Conservation (phyloP, 1,139 yeast species). For the Magnusiomyces tetraspermus region DNA sequence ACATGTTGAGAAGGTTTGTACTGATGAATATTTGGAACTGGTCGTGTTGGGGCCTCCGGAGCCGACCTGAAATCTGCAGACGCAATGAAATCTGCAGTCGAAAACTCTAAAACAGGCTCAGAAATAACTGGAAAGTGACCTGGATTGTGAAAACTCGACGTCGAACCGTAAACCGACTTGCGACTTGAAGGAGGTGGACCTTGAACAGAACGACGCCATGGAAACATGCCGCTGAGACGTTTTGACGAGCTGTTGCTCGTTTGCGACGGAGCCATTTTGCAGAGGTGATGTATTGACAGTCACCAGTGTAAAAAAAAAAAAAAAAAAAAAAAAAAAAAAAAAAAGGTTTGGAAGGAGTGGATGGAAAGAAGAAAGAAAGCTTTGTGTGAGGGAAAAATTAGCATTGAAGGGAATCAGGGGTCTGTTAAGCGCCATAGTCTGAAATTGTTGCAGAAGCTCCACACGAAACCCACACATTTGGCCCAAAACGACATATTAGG, state of each 20-base stretch:
- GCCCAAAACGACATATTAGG: neutral
- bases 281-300: neutral
- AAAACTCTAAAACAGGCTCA: conserved; percentile 13
- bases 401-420: too few relatives aligned
- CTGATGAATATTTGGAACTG: conserved; percentile 10
- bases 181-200: neutral
- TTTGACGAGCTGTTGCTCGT: neutral
- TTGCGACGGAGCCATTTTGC: neutral
- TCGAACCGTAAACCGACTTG: conserved; percentile 1
- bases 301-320: neutral
- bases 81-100: conserved; percentile 13
- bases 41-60: conserved; percentile 4
- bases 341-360: neutral
- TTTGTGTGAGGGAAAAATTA: neutral
- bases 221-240: conserved; percentile 2
- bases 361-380: neutral
- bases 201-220: neutral
- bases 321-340: neutral
- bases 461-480: too few relatives aligned
- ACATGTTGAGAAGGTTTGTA: conserved; percentile 14
- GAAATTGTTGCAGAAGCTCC: too few relatives aligned
- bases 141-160: conserved; percentile 7
- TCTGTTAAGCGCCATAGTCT: too few relatives aligned
- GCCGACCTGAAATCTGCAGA: conserved; percentile 1
- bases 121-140: conserved; percentile 15